A percentile compares a stretch with the other conserved stretches of the same genome.
Conservation (phyloP, 768 basidiomycete genomes). For the Nidularia sp. region DNA sequence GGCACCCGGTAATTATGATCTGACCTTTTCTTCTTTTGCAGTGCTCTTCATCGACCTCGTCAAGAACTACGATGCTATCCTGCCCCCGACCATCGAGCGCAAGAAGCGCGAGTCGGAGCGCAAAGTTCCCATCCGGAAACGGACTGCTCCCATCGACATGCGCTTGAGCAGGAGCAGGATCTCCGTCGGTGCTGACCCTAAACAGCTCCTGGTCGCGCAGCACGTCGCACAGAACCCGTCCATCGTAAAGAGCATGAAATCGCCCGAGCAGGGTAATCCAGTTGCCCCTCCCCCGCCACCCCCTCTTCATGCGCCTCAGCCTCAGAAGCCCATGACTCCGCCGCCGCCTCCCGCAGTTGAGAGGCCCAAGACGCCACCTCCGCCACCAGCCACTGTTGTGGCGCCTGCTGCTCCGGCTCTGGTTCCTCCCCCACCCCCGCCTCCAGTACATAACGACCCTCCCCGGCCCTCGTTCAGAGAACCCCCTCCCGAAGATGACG, state of each 20-base stretch:
- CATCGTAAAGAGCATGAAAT: slow-evolving; percentile 26
- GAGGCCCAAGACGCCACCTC: slow-evolving; percentile 13
- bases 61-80: slow-evolving; percentile 64
- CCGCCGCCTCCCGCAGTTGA: slow-evolving; percentile 21
- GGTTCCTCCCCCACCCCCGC: slow-evolving; percentile 23
- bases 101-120: slow-evolving; percentile 89
- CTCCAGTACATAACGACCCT: slow-evolving; percentile 30
- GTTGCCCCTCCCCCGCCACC: slow-evolving; percentile 25
- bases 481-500: slow-evolving; percentile 57
- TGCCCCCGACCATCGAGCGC: slow-evolving; percentile 78
- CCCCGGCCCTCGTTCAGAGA: slow-evolving; percentile 47
- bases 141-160: slow-evolving; percentile 86
- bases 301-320: slow-evolving; percentile 17
- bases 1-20: background rate
- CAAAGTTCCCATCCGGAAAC: slow-evolving; percentile 77
- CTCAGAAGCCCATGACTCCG: slow-evolving; percentile 15
- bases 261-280: slow-evolving; percentile 21
- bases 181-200: slow-evolving; percentile 64
- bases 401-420: slow-evolving; percentile 23
- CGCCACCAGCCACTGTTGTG: slow-evolving; percentile 22
- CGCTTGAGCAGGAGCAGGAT: slow-evolving; percentile 78
- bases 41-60: slow-evolving; percentile 86
- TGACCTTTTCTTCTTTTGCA: slow-evolving; percentile 17
- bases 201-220: slow-evolving; percentile 70
- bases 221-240: slow-evolving; percentile 55